Conservation (phyloP, 306 rosid genomes). For the Pachyrhizus erosus region DNA sequence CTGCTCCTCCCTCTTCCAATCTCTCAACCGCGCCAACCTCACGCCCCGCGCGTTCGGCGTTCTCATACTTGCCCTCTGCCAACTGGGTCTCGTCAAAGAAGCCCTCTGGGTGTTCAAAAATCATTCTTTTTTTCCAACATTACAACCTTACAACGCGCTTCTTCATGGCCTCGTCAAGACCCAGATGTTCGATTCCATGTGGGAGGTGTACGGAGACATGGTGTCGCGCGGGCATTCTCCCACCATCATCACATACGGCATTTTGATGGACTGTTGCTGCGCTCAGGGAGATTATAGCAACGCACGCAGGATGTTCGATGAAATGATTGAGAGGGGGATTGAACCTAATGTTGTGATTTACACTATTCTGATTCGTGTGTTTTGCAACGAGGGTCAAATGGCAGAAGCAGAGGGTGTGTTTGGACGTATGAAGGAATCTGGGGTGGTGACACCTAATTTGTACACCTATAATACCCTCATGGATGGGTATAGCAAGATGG, state of each 20-base stretch:
- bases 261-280: slow-evolving; percentile 57
- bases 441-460: slow-evolving; percentile 61
- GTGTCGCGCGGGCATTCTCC: slow-evolving; percentile 56
- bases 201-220: slow-evolving; percentile 61
- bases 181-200: slow-evolving; percentile 48
- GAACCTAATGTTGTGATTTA: slow-evolving; percentile 56
- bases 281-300: slow-evolving; percentile 46
- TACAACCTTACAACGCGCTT: slow-evolving; percentile 67
- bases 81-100: slow-evolving; percentile 62
- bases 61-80: slow-evolving; percentile 52
- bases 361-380: slow-evolving; percentile 60
- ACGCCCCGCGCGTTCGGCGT: slow-evolving; percentile 52
- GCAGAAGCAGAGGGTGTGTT: slow-evolving; percentile 60
- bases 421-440: slow-evolving; percentile 52
- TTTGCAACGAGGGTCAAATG: slow-evolving; percentile 57
- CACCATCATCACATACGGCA: slow-evolving; percentile 64
- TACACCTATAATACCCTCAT: slow-evolving; percentile 69
- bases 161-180: slow-evolving; percentile 61
- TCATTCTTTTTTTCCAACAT: slow-evolving; percentile 43
- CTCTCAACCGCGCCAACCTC: slow-evolving; percentile 46
- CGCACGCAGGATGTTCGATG: slow-evolving; percentile 58
- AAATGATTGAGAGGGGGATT: slow-evolving; percentile 63
- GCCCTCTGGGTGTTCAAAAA: slow-evolving; percentile 58
- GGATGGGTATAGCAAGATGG: slow-evolving; percentile 72
- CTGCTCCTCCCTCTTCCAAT: slow-evolving; percentile 49